Evolutionary conservation across 1,284 basidiomycete genomes (phyloP), one percentile per base, ranked within the genome.

Genomic region (Bondarzewia mesenterica): DNA sequence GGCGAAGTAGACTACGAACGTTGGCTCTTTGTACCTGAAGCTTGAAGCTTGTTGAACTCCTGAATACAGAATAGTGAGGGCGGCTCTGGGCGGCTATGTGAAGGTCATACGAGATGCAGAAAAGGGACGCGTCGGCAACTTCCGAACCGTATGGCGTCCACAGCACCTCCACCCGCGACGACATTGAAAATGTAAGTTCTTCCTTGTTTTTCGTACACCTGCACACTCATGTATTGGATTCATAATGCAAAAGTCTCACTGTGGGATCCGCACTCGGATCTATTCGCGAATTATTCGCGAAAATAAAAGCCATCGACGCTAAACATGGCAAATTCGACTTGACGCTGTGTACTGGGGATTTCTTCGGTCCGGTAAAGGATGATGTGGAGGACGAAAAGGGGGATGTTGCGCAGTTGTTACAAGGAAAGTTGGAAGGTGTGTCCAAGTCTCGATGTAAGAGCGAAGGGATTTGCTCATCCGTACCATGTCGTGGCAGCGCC

Each of bases 241-340:
- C 16, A 50, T 36, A 45, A 42, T 14, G 35, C 18, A 46, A 29
- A 47, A 94, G 93, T 56, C 75, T 98, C 47, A 85, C 90, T 6
- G 82, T 96, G 38, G 95, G 94, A 2, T 83, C 93, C 32, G 83
- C 89, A 12, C 70, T 75, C n/a, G 92, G 92, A 12, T 78, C 80
- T 0, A 80, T 97, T 56, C 66, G 69, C 37, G 77, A 82, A 14
- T 70, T 96, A 15, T 84, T 91, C 57, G 63, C 78, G 47, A 98
- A 96, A 71, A 77, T 96, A 54, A 82, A 80, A 46, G 73, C 82
- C 18, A 94, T 98, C 59, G 83, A 99, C 68, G 73, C 80, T 50
- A 98, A 97, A 65, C 89, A 98, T 67, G 94, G 94, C 48, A 92
- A 91, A 58, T 99, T 99, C 62, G 85, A 93, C 58, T 78, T 93